phyloP scores from a whole-genome alignment of 768 basidiomycete species.

The Tylopilus sp. region DNA sequence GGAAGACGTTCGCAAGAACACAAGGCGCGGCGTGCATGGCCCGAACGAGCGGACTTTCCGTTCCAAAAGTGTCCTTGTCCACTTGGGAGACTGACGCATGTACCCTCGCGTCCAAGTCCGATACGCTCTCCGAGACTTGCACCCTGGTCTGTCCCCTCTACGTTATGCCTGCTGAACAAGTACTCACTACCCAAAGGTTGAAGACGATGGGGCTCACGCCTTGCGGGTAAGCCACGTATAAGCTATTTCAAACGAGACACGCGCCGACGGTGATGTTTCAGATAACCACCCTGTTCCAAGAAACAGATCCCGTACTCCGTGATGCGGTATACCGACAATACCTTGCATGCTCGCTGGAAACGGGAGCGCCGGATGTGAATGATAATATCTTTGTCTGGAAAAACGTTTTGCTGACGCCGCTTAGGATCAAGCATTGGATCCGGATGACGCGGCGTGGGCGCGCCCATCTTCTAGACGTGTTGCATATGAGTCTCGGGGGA shows the following conservation, averaged over 20 bases:
- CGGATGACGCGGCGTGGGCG: slow-evolving; percentile 40
- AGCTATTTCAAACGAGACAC: neutral
- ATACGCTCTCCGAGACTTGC: slow-evolving; percentile 10
- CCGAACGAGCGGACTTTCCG: neutral
- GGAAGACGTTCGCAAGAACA: neutral
- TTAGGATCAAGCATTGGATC: slow-evolving; percentile 29
- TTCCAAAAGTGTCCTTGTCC: neutral
- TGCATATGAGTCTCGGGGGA: neutral
- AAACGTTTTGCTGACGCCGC: neutral
- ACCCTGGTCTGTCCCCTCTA: slow-evolving; percentile 10
- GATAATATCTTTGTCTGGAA: neutral
- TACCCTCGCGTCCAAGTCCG: neutral
- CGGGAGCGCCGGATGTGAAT: slow-evolving; percentile 1
- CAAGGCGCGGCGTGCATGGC: neutral
- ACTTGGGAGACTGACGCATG: neutral
- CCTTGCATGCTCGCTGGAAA: neutral
- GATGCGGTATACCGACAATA: slow-evolving; percentile 12
- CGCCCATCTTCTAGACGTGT: neutral
- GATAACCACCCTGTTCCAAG: slow-evolving; percentile 15
- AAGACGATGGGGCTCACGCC: neutral
- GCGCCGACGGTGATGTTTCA: neutral
- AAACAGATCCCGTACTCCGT: neutral
- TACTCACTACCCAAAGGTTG: slow-evolving; percentile 7
- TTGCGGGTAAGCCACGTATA: neutral
- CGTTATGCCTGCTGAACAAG: neutral